Evolutionary conservation across 495 filamentous ascomycete genomes (phyloP).

Genomic region (Hyphodiscus hymeniophilus): DNA sequence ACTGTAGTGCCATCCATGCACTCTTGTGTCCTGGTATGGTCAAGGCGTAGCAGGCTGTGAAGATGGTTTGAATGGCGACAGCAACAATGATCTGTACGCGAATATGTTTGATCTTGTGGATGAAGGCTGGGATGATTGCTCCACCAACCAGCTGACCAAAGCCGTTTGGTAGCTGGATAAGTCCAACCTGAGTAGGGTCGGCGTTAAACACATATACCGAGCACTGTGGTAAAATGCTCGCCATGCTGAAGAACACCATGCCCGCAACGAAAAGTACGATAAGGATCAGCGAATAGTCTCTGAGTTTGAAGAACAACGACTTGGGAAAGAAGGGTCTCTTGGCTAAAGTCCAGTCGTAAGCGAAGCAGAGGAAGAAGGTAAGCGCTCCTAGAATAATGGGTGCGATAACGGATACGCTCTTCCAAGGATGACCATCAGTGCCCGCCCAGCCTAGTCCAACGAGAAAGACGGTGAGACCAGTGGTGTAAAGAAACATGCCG

Average conservation of each 20-base stretch:
- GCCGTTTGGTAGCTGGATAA: constrained; percentile 15
- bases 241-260: constrained; percentile 24
- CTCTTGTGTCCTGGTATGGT: constrained; percentile 24
- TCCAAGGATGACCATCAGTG: constrained; percentile 6
- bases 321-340: constrained; percentile 26
- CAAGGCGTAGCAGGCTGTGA: constrained; percentile 24
- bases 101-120: constrained; percentile 28
- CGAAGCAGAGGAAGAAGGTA: constrained; percentile 21
- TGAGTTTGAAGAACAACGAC: constrained; percentile 20
- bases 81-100: constrained; percentile 26
- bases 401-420: constrained; percentile 17
- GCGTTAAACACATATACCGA: constrained; percentile 23
- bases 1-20: constrained; percentile 26
- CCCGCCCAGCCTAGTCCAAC: constrained; percentile 23
- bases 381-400: constrained; percentile 22
- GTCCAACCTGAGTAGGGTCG: constrained; percentile 21
- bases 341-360: constrained; percentile 22
- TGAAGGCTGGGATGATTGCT: constrained; percentile 24
- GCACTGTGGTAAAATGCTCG: constrained; percentile 21
- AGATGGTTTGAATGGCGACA: constrained; percentile 28
- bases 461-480: constrained; percentile 25
- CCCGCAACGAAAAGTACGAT: constrained; percentile 24
- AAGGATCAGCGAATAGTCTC: constrained; percentile 24
- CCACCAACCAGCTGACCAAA: constrained; percentile 25
- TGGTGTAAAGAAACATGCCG: constrained; percentile 23